Evolutionary conservation across 495 filamentous ascomycete genomes (phyloP), one percentile per base, ranked within the genome.

Genomic region (Letharia lupina): DNA sequence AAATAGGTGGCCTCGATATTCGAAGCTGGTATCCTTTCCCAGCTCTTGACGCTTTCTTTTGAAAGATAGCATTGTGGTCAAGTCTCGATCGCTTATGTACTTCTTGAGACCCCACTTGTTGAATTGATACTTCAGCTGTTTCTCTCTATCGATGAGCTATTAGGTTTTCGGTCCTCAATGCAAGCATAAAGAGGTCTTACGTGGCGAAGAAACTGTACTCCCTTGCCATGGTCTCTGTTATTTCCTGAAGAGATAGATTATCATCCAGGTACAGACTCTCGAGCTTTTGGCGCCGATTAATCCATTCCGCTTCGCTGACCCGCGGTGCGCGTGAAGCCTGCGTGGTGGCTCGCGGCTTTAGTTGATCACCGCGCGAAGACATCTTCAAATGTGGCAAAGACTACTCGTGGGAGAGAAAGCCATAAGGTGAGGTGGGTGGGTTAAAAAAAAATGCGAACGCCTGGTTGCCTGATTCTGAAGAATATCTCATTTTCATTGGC

Each of bases 101-200:
- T 63, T 52, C 33, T 63, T 63, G 31, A 63, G 28, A 28, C 48
- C 45, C 61, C 61, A 63, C 44, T 52, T 63, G 6, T 63, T 28
- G 18, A 63, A 63, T 44, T 47, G 61, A 31, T 63, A 47, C 45
- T 63, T 63, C 15, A 63, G 61, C 39, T 63, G 61, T 13, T 28
- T 63, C 23, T 63, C 61, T 5, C 61, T 63, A 8, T 37, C 8
- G 48, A 20, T 37, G 6, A 37, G 5, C 12, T 23, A 37, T 45
- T 23, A 23, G 0, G 23, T 37, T 9, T 12, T 42, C 40, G 40
- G 10, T 42, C 40, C 10, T 12, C 12, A 13, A 42, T 8, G 12
- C 11, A 10, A 42, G 6, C 2, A 2, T 42, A 62, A 31, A 8
- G n/a, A 10, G 39, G 1, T 48, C 61, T 50, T 6, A 63, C 61